Conservation (phyloP, 2,329 filamentous ascomycete species). For the Xylariaceae sp. region DNA sequence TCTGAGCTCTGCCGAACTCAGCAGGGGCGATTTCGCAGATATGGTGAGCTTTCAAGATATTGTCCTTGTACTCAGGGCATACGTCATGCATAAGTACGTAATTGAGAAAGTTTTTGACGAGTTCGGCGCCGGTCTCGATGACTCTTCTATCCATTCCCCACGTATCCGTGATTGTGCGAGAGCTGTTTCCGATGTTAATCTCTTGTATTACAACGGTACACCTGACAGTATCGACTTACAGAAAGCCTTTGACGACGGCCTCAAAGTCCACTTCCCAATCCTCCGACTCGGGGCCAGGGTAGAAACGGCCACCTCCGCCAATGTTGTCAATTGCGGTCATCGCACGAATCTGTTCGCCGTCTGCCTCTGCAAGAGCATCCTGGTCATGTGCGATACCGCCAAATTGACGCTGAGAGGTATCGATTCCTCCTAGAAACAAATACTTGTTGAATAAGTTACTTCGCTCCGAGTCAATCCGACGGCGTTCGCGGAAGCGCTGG, state of each 20-base stretch:
- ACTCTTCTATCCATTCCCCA: slow-evolving; percentile 54
- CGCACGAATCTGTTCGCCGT: slow-evolving; percentile 61
- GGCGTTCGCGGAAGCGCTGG: slow-evolving; percentile 73
- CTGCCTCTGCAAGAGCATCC: slow-evolving; percentile 52
- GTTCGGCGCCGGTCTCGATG: slow-evolving; percentile 60
- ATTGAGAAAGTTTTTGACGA: slow-evolving; percentile 83
- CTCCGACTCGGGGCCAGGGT: slow-evolving; percentile 47
- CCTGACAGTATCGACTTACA: slow-evolving; percentile 50
- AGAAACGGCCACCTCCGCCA: slow-evolving; percentile 48
- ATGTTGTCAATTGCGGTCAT: slow-evolving; percentile 63
- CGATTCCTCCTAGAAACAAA: slow-evolving; percentile 78
- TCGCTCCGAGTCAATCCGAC: slow-evolving; percentile 66
- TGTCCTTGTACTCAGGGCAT: slow-evolving; percentile 72
- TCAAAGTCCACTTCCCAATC: slow-evolving; percentile 79
- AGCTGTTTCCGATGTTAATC: slow-evolving; percentile 37
- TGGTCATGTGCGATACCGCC: slow-evolving; percentile 54
- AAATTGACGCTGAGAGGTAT: slow-evolving; percentile 56
- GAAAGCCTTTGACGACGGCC: slow-evolving; percentile 71
- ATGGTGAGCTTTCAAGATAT: slow-evolving; percentile 63
- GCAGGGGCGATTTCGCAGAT: slow-evolving; percentile 65
- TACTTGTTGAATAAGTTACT: slow-evolving; percentile 73
- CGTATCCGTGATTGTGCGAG: slow-evolving; percentile 54
- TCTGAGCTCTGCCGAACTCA: slow-evolving; percentile 62
- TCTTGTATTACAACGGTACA: not conserved
- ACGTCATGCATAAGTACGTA: slow-evolving; percentile 84